Conservation (phyloP, 2,329 filamentous ascomycete species). For the Sporothrix pallida region DNA sequence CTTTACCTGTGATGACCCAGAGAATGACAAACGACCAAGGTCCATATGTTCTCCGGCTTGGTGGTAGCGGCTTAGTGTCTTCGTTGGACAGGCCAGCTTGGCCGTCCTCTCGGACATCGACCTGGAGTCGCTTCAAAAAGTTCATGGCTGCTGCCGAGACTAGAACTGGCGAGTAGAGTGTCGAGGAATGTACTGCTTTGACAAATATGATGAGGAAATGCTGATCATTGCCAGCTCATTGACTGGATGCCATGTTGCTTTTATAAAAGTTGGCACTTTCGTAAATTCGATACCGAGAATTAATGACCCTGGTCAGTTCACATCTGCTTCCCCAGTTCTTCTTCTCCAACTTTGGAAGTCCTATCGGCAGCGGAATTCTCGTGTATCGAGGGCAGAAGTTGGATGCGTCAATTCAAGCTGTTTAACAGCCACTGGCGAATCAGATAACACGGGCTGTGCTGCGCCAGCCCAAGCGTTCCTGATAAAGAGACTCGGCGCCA, state of each 20-base stretch:
- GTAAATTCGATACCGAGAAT: not conserved
- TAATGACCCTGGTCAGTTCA: not conserved
- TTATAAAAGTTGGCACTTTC: not conserved
- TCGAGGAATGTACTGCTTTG: not conserved
- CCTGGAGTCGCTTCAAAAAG: conserved; percentile 38
- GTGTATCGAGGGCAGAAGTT: not conserved
- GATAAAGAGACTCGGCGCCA: conserved; percentile 21
- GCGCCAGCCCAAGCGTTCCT: not conserved
- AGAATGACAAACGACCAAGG: conserved; percentile 45
- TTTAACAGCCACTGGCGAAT: conserved; percentile 24
- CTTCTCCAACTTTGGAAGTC: conserved; percentile 3
- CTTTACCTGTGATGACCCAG: conserved; percentile 44
- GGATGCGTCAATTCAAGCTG: not conserved
- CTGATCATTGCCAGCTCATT: not conserved
- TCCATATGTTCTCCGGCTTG: conserved; percentile 43
- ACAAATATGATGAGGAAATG: conserved; percentile 5
- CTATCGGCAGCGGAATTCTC: conserved; percentile 1
- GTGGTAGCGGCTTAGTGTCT: conserved; percentile 43
- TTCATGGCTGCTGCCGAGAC: conserved; percentile 18
- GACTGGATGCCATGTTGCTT: conserved; percentile 10
- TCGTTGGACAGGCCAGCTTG: conserved; percentile 41
- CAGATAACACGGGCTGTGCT: conserved; percentile 10
- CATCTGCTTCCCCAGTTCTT: not conserved
- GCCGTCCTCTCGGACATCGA: conserved; percentile 33
- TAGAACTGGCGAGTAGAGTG: not conserved